Evolutionary conservation across 2,329 filamentous ascomycete genomes (phyloP).

Genomic region (Mycosphaerella sp.): DNA sequence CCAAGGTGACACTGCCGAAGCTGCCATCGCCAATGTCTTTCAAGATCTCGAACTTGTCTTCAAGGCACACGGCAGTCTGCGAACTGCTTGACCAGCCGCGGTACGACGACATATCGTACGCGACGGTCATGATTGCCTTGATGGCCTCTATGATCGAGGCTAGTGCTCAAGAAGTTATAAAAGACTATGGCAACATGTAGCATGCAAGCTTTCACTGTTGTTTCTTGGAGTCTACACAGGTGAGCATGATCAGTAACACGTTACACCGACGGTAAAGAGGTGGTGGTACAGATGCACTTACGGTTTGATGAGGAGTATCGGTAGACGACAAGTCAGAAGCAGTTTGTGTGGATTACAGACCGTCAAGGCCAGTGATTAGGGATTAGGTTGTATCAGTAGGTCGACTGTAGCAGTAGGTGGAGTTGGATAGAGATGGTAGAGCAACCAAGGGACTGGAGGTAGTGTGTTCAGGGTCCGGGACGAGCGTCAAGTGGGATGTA

Average conservation of each 20-base stretch:
- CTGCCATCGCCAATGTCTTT: constrained; percentile 99
- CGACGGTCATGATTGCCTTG: constrained; percentile 62
- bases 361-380: constrained; percentile 22
- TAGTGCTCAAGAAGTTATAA: constrained; percentile 15
- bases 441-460: constrained; percentile 14
- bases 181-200: constrained; percentile 27
- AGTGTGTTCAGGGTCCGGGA: constrained; percentile 27
- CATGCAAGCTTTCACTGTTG: background rate
- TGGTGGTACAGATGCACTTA: constrained; percentile 4
- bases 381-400: constrained; percentile 25
- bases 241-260: background rate
- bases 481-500: constrained; percentile 32
- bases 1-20: constrained; percentile 91
- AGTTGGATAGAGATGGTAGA: constrained; percentile 20
- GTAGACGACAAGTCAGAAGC: constrained; percentile 2
- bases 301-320: constrained; percentile 1
- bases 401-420: constrained; percentile 15
- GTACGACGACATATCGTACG: constrained; percentile 59
- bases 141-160: constrained; percentile 22
- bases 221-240: background rate
- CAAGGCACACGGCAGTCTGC: constrained; percentile 55
- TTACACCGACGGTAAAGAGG: background rate
- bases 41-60: constrained; percentile 92
- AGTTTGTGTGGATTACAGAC: constrained; percentile 8
- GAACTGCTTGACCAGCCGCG: constrained; percentile 52